Base-by-base conservation (phyloP, 257 asterid genomes). In the Linaria vulgaris region DNA sequence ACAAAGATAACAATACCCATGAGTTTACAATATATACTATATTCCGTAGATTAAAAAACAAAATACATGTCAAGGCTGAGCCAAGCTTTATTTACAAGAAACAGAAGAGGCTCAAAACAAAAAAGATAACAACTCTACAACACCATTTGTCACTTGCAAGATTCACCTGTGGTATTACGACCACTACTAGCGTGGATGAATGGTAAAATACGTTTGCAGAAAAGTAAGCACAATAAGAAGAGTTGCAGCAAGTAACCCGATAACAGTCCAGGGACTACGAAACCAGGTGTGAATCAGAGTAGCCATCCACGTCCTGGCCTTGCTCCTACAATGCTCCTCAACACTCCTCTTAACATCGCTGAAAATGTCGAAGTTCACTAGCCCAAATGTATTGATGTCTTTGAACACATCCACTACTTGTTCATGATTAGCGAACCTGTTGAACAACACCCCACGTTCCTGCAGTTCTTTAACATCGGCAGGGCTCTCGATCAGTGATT, bases 221-320 rank as follows among this genome's bases (percentile, higher is more conserved):
- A 57, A 57, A 3, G 63, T 37, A 9, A 69, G 64, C 23, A 49
- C n/a, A 64, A 74, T 68, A 31, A 74, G 63, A 34, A 34, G 56
- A 39, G 69, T 69, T 10, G 72, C 75, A 15, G 72, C 73, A 41
- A 75, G 51, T 12, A 75, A 70, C 11, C 69, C 80, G n/a, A 66
- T 19, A 23, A 56, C 66, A 53, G 80, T 70, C 80, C 76, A 75
- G 19, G 76, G 80, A 62, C 37, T 70, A 16, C 69, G 38, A 57
- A 74, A 59, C 34, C 72, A 63, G 27, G 61, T 74, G 55, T 70
- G 66, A 20, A 45, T 46, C 15, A 75, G 54, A 56, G 60, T 57
- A 13, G 80, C 80, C 3, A 70, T 27, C 80, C 76, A 75, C 16
- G 80, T 75, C 71, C 55, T 66, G 0, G 70, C 76, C 63, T 38